A percentile compares a stretch with the other conserved stretches of the same genome.
Conservation (phyloP, 345 rosid genomes). For the Camelina neglecta region DNA sequence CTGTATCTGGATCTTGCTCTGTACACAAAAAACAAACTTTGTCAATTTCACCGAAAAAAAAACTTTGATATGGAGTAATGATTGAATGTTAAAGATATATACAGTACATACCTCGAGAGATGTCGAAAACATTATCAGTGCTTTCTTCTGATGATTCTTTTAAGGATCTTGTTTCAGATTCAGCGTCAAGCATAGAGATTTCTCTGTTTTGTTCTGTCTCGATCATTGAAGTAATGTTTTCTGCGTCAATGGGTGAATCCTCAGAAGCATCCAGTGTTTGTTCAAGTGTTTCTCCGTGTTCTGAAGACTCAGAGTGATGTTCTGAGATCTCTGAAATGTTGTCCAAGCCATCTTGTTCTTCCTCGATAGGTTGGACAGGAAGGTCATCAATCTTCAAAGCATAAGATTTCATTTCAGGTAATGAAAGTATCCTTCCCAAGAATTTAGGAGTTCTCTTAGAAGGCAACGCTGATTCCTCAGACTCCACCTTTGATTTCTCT, state of each 20-base stretch:
- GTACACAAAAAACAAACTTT: not conserved
- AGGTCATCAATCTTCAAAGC: slow-evolving; percentile 39
- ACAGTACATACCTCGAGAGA: slow-evolving; percentile 45
- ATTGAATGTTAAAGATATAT: slow-evolving; percentile 5
- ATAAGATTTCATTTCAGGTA: slow-evolving; percentile 60
- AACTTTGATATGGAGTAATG: not conserved
- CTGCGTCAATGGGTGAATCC: not conserved
- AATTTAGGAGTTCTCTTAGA: slow-evolving; percentile 35
- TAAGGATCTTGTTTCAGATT: slow-evolving; percentile 16
- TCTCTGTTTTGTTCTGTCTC: slow-evolving; percentile 35
- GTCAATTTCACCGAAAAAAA: not conserved
- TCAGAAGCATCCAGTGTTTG: slow-evolving; percentile 17
- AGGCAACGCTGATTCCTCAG: slow-evolving; percentile 44
- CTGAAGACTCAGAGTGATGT: slow-evolving; percentile 31
- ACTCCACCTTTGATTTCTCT: slow-evolving; percentile 41
- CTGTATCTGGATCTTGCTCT: slow-evolving; percentile 7
- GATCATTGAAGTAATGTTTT: slow-evolving; percentile 9
- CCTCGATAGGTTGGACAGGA: slow-evolving; percentile 32
- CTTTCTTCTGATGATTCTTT: slow-evolving; percentile 42
- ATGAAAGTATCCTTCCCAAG: slow-evolving; percentile 66
- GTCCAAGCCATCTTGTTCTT: slow-evolving; percentile 35
- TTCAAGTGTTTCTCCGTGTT: slow-evolving; percentile 27
- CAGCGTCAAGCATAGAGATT: slow-evolving; percentile 18
- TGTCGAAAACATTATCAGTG: slow-evolving; percentile 9
- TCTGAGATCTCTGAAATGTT: slow-evolving; percentile 42